Evolutionary conservation across 495 filamentous ascomycete species (phyloP).

Genomic region (Lophiotrema nucula): DNA sequence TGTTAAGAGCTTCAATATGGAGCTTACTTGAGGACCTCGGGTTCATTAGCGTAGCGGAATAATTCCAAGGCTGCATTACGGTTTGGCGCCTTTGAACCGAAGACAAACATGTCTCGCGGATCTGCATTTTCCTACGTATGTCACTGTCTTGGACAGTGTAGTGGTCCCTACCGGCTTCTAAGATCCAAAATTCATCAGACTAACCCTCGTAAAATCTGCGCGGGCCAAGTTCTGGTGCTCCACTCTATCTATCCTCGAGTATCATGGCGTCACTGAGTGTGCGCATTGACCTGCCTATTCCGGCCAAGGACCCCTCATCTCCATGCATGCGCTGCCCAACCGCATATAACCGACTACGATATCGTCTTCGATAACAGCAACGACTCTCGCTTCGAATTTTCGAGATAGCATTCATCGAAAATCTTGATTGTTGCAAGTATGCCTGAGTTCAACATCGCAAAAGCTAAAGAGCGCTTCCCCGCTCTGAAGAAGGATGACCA

Average conservation of each 20-base stretch:
- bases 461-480: slow-evolving; percentile 62
- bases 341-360: neutral
- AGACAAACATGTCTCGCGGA: too few species aligned
- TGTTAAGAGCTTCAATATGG: slow-evolving; percentile 38
- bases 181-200: too few species aligned
- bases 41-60: neutral
- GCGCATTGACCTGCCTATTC: neutral
- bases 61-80: too few species aligned
- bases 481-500: slow-evolving; percentile 59
- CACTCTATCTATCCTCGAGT: neutral
- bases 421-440: too few species aligned
- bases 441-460: slow-evolving; percentile 50
- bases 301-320: neutral
- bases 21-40: neutral
- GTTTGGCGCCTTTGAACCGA: too few species aligned
- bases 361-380: neutral
- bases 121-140: too few species aligned
- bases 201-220: too few species aligned
- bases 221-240: too few species aligned
- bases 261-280: neutral
- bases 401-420: too few species aligned
- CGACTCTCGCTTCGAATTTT: too few species aligned
- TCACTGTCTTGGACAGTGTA: too few species aligned
- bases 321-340: neutral
- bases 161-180: too few species aligned